phyloP scores from a whole-genome alignment of 2,329 filamentous ascomycete species.

The Gyromitra esculenta region DNA sequence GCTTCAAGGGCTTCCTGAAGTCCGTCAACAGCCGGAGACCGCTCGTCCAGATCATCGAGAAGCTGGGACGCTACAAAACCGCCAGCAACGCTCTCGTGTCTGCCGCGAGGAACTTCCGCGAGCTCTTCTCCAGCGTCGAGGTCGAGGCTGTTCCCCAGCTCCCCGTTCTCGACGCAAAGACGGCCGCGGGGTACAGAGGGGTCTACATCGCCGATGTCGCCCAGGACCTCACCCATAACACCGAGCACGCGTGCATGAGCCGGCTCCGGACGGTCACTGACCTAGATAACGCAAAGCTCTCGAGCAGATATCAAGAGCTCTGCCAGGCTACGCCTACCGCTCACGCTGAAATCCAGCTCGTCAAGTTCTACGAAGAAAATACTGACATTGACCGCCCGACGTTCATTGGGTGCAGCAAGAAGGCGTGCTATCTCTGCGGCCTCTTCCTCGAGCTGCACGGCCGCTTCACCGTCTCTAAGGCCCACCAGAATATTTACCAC shows the following conservation, averaged over 20 bases:
- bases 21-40: constrained; percentile 33
- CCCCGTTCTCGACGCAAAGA: constrained; percentile 31
- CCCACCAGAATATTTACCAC: constrained; percentile 62
- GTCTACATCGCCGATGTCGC: constrained; percentile 49
- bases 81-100: constrained; percentile 57
- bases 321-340: constrained; percentile 56
- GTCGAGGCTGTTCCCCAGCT: constrained; percentile 54
- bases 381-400: constrained; percentile 59
- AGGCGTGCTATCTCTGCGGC: constrained; percentile 66
- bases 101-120: constrained; percentile 55
- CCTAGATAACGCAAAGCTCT: constrained; percentile 40
- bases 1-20: constrained; percentile 48
- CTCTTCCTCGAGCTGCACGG: constrained; percentile 63
- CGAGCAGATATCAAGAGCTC: constrained; percentile 47
- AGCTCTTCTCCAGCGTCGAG: constrained; percentile 56
- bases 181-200: constrained; percentile 40
- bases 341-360: constrained; percentile 66
- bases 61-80: constrained; percentile 59
- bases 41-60: constrained; percentile 57
- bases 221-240: constrained; percentile 20
- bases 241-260: constrained; percentile 57
- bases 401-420: constrained; percentile 65
- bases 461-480: constrained; percentile 61
- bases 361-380: constrained; percentile 62
- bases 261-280: constrained; percentile 42